Evolutionary conservation across 768 basidiomycete genomes (phyloP), one percentile per base, ranked within the genome.

Genomic region (Auriculariales sp.): DNA sequence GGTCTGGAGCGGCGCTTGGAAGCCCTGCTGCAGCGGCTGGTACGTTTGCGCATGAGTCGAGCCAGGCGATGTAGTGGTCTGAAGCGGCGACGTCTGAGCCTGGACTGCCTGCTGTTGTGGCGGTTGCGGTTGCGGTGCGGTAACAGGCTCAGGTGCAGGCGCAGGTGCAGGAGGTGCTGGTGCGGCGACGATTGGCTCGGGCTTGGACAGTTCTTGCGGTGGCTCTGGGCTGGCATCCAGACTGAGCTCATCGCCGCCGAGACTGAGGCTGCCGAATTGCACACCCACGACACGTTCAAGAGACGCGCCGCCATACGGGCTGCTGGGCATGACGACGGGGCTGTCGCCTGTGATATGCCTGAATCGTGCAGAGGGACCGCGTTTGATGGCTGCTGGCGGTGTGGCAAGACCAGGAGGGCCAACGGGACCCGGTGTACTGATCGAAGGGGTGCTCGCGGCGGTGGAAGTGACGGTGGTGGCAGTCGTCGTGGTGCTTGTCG

Each of bases 221-320:
- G 32, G 3, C 24, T 22, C 51, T 32, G 25, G 49, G 61, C 60
- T 81, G 80, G 71, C 57, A 50, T 68, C 67, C 28, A 69, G 53
- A 28, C 78, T 62, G n/a, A 74, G 53, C 47, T 68, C 64, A 52
- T 87, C 84, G 5, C 79, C 83, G 29, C 77, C 78, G 30, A 91
- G 71, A 62, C 77, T 83, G 57, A 90, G 65, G 62, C 85, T 89
- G 47, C 87, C 87, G 59, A 91, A 91, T 58, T 89, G 86, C 87
- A 91, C 88, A 46, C 87, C 87, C n/a, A n/a, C n/a, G 47, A 90
- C 68, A 60, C 85, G 88, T 59, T 88, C 86, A 22, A 25, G 22
- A 83, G 60, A 15, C 71, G 71, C 29, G 73, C 58, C n/a, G 28
- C 34, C 0, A 53, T 58, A 28, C 76, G 74, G 61, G 81, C 82